phyloP scores from a whole-genome alignment of 345 rosid species.

The Arabis alpina region DNA sequence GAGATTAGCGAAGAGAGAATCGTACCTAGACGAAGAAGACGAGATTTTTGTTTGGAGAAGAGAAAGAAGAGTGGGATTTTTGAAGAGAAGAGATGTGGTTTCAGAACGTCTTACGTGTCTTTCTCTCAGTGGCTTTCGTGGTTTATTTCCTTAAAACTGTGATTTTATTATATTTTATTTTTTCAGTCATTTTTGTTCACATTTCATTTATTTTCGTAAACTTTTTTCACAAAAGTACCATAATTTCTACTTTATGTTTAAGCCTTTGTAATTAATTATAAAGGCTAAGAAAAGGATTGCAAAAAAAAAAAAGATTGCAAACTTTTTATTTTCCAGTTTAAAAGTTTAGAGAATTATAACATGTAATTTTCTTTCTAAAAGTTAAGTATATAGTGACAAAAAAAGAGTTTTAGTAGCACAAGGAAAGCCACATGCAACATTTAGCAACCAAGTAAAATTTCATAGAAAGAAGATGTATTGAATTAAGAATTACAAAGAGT shows the following conservation, averaged over 20 bases:
- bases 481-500: background rate
- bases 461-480: conserved; percentile 24
- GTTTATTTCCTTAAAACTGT: background rate
- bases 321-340: too few relatives aligned
- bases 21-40: conserved; percentile 34
- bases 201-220: background rate
- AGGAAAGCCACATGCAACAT: conserved; percentile 38
- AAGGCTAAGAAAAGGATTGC: too few relatives aligned
- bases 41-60: conserved; percentile 1
- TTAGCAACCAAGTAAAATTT: conserved; percentile 28
- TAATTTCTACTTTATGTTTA: background rate
- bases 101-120: conserved; percentile 57
- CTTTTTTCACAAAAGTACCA: background rate
- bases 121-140: conserved; percentile 32
- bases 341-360: background rate
- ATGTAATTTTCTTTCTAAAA: background rate
- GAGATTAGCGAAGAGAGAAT: conserved; percentile 7
- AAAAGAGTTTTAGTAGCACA: conserved; percentile 31
- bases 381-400: background rate
- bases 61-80: conserved; percentile 1
- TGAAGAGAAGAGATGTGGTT: conserved; percentile 59
- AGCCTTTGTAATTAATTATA: too few relatives aligned
- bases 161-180: background rate
- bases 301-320: too few relatives aligned
- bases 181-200: background rate